Evolutionary conservation across 192 early-diverging fungal species (phyloP).

Genomic region (Thamnidium elegans): DNA sequence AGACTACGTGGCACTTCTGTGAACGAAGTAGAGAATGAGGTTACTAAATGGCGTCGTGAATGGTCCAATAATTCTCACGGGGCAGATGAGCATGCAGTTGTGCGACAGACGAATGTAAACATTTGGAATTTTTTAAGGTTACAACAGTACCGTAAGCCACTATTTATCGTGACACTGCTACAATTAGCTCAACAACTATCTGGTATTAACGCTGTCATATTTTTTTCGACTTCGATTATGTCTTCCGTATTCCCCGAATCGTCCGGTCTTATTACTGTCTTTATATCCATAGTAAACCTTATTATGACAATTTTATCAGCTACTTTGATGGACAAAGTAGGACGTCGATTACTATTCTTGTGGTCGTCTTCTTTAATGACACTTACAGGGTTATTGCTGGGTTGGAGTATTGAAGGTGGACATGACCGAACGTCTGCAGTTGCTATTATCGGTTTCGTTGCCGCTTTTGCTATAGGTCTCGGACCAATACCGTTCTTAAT

Average conservation of each 20-base stretch:
- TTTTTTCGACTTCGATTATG: slow-evolving; percentile 79
- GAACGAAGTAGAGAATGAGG: slow-evolving; percentile 50
- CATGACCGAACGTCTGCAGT: slow-evolving; percentile 45
- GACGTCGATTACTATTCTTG: slow-evolving; percentile 70
- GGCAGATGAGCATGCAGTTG: slow-evolving; percentile 8
- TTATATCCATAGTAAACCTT: slow-evolving; percentile 73
- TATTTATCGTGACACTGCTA: slow-evolving; percentile 62
- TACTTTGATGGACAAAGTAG: slow-evolving; percentile 69
- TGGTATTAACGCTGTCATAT: slow-evolving; percentile 89
- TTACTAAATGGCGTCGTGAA: slow-evolving; percentile 46
- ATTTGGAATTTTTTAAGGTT: slow-evolving; percentile 42
- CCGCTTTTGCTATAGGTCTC: slow-evolving; percentile 69
- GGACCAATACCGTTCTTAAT: slow-evolving; percentile 87
- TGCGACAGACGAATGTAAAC: slow-evolving; percentile 31
- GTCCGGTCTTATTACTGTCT: slow-evolving; percentile 70
- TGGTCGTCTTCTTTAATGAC: slow-evolving; percentile 60
- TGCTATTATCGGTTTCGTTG: slow-evolving; percentile 74
- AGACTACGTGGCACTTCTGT: slow-evolving; percentile 48
- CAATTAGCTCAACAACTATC: slow-evolving; percentile 85
- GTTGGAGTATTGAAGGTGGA: slow-evolving; percentile 45
- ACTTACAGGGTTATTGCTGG: slow-evolving; percentile 53
- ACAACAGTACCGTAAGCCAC: slow-evolving; percentile 57
- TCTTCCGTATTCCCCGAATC: slow-evolving; percentile 58
- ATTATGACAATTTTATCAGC: slow-evolving; percentile 73
- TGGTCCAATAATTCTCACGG: slow-evolving; percentile 13